These are phyloP conservation scores for Flaveria linearis DNA, from an alignment of 129 eudicot species.

Conservation along the genomic window DNA sequence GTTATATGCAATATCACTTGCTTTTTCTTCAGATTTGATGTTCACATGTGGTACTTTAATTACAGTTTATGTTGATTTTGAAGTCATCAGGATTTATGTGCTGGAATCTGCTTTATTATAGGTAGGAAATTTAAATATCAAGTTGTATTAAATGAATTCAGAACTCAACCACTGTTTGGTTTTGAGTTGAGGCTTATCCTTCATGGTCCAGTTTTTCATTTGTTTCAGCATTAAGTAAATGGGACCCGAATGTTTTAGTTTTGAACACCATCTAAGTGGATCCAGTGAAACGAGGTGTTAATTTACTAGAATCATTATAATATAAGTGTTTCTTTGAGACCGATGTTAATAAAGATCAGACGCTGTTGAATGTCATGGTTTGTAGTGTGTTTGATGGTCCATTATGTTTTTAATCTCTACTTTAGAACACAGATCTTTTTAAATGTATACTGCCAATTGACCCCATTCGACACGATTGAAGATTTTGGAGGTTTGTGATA, in stretches of 20 bases:
- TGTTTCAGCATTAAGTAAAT: background rate
- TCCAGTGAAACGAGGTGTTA: background rate
- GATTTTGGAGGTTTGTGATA: conserved; percentile 14
- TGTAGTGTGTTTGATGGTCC: background rate
- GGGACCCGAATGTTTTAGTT: background rate
- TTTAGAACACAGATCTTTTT: background rate
- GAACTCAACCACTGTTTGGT: background rate
- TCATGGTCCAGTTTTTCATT: conserved; percentile 13
- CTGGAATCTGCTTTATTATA: conserved; percentile 4
- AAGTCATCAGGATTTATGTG: conserved; percentile 11
- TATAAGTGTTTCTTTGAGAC: background rate
- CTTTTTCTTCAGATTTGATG: too few relatives aligned
- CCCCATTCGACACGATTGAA: background rate
- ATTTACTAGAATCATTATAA: background rate
- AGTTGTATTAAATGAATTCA: conserved; percentile 15
- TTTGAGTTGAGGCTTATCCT: background rate
- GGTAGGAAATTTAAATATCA: conserved; percentile 14
- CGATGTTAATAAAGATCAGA: background rate
- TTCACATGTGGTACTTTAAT: background rate
- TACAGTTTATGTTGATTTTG: conserved; percentile 5
- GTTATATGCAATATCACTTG: too few relatives aligned
- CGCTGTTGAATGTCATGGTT: background rate
- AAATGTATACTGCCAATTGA: background rate
- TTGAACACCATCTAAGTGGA: background rate
- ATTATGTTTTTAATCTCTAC: background rate